These are phyloP conservation scores for Gossypium ekmanianum DNA, from an alignment of 345 rosid species.

Conservation along the genomic window DNA sequence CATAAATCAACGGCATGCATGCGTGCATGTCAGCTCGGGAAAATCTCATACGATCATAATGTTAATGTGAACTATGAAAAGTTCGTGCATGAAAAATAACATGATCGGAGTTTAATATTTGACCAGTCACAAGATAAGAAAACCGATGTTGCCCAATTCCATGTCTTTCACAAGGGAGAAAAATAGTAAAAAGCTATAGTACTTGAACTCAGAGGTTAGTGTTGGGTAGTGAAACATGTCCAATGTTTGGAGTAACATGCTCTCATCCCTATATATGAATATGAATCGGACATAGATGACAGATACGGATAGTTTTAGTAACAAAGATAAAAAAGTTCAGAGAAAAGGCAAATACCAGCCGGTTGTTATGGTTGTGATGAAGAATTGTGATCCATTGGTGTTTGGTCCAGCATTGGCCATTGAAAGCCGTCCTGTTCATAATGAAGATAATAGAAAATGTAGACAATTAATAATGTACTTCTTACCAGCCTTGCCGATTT, in stretches of 20 bases:
- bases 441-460: neutral
- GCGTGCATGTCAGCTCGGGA: neutral
- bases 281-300: neutral
- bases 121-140: neutral
- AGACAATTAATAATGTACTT: neutral
- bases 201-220: neutral
- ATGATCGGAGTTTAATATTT: neutral
- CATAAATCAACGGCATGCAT: neutral
- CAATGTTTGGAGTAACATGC: neutral
- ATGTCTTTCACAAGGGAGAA: neutral
- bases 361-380: conserved; percentile 77
- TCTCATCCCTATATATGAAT: neutral
- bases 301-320: neutral
- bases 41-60: neutral
- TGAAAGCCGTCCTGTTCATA: conserved; percentile 53
- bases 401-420: conserved; percentile 91
- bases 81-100: neutral
- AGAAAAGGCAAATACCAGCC: conserved; percentile 49
- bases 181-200: neutral
- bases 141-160: neutral
- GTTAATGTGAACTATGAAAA: neutral
- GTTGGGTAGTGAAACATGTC: neutral
- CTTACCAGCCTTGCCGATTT: neutral
- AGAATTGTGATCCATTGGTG: conserved; percentile 90
- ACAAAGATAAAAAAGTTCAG: neutral